Base-by-base conservation (phyloP, 495 filamentous ascomycete genomes). In the Beverwykella pulmonaria region DNA sequence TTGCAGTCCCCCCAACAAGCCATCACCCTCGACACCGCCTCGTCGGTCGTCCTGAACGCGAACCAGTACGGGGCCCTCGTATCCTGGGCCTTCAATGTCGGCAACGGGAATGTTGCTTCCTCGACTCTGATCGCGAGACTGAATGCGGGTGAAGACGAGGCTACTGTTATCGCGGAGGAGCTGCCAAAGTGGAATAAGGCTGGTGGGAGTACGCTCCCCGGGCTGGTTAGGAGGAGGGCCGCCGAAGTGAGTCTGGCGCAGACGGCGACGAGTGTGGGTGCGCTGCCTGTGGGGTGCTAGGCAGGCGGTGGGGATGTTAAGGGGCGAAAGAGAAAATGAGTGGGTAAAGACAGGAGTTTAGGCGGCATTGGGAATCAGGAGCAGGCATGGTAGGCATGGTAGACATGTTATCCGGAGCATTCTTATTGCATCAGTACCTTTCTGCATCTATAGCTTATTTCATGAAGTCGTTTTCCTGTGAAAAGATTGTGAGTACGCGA, bases 1-100 rank as follows among this genome's bases (percentile, higher is more conserved):
- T n/a, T n/a, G n/a, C n/a, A 68, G 67, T 61, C 61, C 26, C 56
- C 34, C 36, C 67, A 70, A 36, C 61, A 70, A 61, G 57, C 67
- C 73, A 74, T 83, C 63, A 78, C 75, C 17, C 56, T 66, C 25
- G 68, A 79, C 54, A 73, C 74, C 34, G 76, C 71, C 26, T 65
- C 69, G 52, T 63, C 59, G 9, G 76, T 78, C 36, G 72, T 67
- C 17, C 76, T 84, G 49, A 83, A 81, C 65, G 74, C 70, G 14
- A 82, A 84, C 70, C 76, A 83, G 68, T 83, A 80, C 67, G 82
- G 80, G 30, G 81, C 81, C 0, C 73, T 83, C 9, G 76, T 81
- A 32, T 77, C 74, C 57, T 83, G 78, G 75, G 73, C 80, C 10
- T 83, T 78, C 75, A 84, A 83, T 71, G 75, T 80, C 14, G 82